Conservation (phyloP, 495 filamentous ascomycete species). For the Podospora fimiseda region DNA sequence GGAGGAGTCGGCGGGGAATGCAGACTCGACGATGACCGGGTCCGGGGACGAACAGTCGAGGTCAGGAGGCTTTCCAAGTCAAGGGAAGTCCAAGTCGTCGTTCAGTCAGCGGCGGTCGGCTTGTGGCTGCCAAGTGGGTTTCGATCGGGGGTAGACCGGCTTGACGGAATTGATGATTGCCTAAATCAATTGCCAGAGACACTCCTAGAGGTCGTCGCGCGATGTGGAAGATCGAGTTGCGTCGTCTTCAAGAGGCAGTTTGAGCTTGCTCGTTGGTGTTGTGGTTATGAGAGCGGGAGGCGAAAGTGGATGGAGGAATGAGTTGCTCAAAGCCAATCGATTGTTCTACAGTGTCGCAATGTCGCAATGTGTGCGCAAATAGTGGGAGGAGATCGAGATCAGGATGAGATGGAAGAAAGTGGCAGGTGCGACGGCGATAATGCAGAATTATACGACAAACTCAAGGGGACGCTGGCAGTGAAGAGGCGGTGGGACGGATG, state of each 20-base stretch:
- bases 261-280: not conserved
- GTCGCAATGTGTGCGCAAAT: not conserved
- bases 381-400: slow-evolving; percentile 13
- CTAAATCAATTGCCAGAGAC: not conserved
- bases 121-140: not conserved
- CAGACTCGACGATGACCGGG: slow-evolving; percentile 13
- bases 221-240: not conserved
- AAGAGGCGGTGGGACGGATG: slow-evolving; percentile 20
- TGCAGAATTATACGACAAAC: slow-evolving; percentile 21
- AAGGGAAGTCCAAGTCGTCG: not conserved
- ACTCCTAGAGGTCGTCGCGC: not conserved
- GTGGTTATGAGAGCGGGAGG: too few species aligned
- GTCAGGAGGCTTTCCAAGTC: not conserved
- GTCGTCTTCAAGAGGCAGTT: slow-evolving; percentile 5
- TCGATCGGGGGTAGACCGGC: not conserved
- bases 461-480: slow-evolving; percentile 8
- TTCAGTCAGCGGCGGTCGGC: not conserved
- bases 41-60: slow-evolving; percentile 11
- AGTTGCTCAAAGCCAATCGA: slow-evolving; percentile 14
- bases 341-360: slow-evolving; percentile 15
- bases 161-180: not conserved
- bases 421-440: slow-evolving; percentile 30
- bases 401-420: slow-evolving; percentile 14
- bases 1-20: not conserved
- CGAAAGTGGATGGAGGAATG: not conserved